Percentiles rank a stretch among this genome's conserved stretches.
These are phyloP conservation scores for Neofusicoccum ribis DNA, from an alignment of 2,329 filamentous ascomycete genomes.

Conservation along the genomic window DNA sequence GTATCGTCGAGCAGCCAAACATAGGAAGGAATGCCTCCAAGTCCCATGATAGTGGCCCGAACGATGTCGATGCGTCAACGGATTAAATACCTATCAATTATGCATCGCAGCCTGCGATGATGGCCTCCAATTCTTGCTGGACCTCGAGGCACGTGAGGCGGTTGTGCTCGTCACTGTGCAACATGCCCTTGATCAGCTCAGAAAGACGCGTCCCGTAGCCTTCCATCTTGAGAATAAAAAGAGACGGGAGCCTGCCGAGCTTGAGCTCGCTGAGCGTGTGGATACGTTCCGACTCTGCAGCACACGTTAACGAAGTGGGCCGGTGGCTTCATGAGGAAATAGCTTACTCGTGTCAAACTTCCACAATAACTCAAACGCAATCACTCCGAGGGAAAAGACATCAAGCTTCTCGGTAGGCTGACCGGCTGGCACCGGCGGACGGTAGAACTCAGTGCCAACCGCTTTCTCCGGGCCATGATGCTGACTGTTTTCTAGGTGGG, in stretches of 20 bases:
- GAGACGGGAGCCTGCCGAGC: slow-evolving; percentile 31
- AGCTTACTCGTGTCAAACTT: slow-evolving; percentile 46
- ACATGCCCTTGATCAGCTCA: slow-evolving; percentile 34
- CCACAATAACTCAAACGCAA: slow-evolving; percentile 62
- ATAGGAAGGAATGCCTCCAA: background rate
- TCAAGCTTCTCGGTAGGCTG: slow-evolving; percentile 56
- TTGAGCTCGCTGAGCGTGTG: slow-evolving; percentile 37
- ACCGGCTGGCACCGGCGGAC: slow-evolving; percentile 45
- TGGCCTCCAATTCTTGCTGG: slow-evolving; percentile 25
- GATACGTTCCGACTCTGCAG: slow-evolving; percentile 39
- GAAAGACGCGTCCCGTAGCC: slow-evolving; percentile 26
- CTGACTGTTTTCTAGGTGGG: slow-evolving; percentile 31
- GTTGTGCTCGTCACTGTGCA: slow-evolving; percentile 31
- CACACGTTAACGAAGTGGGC: slow-evolving; percentile 1
- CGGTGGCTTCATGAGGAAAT: slow-evolving; percentile 11
- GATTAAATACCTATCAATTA: no score
- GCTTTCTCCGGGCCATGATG: slow-evolving; percentile 38
- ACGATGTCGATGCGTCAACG: no score
- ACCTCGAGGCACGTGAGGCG: slow-evolving; percentile 35
- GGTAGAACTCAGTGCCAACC: slow-evolving; percentile 64
- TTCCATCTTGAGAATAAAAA: slow-evolving; percentile 29
- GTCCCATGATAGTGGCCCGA: no score
- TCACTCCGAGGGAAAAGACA: slow-evolving; percentile 62
- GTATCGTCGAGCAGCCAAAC: background rate
- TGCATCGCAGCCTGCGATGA: background rate